These are phyloP conservation scores for Fusarium ramigenum DNA, from an alignment of 2,329 filamentous ascomycete genomes.

Conservation along the genomic window DNA sequence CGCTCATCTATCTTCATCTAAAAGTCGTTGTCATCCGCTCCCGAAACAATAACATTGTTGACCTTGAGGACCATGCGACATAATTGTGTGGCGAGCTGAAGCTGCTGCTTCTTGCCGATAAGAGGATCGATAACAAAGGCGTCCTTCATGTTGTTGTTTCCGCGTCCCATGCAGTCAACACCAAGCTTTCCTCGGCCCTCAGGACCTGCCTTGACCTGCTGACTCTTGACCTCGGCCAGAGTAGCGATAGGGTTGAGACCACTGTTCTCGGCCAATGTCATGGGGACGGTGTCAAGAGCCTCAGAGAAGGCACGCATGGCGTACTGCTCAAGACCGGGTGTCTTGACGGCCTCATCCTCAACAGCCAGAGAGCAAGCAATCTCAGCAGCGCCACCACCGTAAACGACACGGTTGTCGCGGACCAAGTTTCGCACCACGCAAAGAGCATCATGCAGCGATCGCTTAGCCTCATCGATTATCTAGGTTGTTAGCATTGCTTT, in stretches of 20 bases:
- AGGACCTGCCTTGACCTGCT: slow-evolving; percentile 82
- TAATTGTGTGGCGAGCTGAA: slow-evolving; percentile 94
- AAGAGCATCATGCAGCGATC: slow-evolving; percentile 95
- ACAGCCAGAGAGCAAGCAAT: slow-evolving; percentile 97
- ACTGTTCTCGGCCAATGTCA: slow-evolving; percentile 97
- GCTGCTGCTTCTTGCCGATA: slow-evolving; percentile 97
- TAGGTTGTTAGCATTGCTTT: slow-evolving; percentile 50
- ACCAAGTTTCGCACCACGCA: slow-evolving; percentile 98
- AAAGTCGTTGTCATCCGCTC: slow-evolving; percentile 87
- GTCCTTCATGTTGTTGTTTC: slow-evolving; percentile 96
- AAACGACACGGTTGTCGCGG: slow-evolving; percentile 94
- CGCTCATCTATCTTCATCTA: slow-evolving; percentile 56
- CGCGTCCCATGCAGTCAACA: slow-evolving; percentile 97
- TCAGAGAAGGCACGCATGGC: slow-evolving; percentile 98
- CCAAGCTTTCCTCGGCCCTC: slow-evolving; percentile 72
- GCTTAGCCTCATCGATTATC: slow-evolving; percentile 99
- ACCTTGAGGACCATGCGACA: slow-evolving; percentile 98
- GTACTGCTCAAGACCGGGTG: slow-evolving; percentile 97
- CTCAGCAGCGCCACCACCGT: slow-evolving; percentile 95
- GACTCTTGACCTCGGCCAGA: slow-evolving; percentile 92
- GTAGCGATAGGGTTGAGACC: slow-evolving; percentile 96
- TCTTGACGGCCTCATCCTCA: slow-evolving; percentile 93
- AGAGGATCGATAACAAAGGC: slow-evolving; percentile 98
- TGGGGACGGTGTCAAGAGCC: slow-evolving; percentile 90
- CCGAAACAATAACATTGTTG: slow-evolving; percentile 95